Conservation (phyloP, 805 yeast genomes). For the Wickerhamomyces strasburgensis region DNA sequence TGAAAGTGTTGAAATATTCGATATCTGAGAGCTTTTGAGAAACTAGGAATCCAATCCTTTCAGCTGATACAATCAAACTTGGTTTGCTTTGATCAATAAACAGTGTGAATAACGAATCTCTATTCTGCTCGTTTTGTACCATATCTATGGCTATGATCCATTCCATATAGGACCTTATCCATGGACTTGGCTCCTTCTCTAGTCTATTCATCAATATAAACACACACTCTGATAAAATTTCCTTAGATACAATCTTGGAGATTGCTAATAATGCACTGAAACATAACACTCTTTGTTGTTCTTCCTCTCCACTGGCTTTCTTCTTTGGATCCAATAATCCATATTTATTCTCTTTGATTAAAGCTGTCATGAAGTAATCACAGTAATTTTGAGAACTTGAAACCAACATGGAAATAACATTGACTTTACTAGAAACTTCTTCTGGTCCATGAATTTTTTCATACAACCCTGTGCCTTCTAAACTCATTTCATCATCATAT, state of each 20-base stretch:
- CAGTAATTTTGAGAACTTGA: conserved; percentile 24
- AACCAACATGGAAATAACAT: conserved; percentile 43
- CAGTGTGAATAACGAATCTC: conserved; percentile 22
- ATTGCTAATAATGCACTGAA: conserved; percentile 49
- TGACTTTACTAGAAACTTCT: conserved; percentile 51
- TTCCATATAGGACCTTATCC: conserved; percentile 69
- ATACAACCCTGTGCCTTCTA: conserved; percentile 37
- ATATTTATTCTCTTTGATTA: conserved; percentile 30
- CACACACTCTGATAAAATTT: conserved; percentile 25
- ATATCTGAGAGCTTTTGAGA: conserved; percentile 36
- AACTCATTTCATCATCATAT: conserved; percentile 41
- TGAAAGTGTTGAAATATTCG: conserved; percentile 36
- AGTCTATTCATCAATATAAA: conserved; percentile 32
- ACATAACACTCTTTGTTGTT: conserved; percentile 53
- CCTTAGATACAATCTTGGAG: conserved; percentile 30
- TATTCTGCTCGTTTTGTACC: conserved; percentile 21
- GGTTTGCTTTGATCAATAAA: conserved; percentile 35
- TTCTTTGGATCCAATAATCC: conserved; percentile 45
- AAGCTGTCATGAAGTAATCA: conserved; percentile 16
- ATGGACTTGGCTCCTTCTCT: conserved; percentile 69
- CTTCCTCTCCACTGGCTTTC: conserved; percentile 66
- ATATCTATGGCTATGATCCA: conserved; percentile 61
- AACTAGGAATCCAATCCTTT: conserved; percentile 55
- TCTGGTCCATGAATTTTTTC: conserved; percentile 46
- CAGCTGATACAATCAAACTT: conserved; percentile 50